A percentile compares a stretch with the other conserved stretches of the same genome.
These are phyloP conservation scores for Solanum peruvianum DNA, from an alignment of 257 asterid genomes.

Conservation along the genomic window DNA sequence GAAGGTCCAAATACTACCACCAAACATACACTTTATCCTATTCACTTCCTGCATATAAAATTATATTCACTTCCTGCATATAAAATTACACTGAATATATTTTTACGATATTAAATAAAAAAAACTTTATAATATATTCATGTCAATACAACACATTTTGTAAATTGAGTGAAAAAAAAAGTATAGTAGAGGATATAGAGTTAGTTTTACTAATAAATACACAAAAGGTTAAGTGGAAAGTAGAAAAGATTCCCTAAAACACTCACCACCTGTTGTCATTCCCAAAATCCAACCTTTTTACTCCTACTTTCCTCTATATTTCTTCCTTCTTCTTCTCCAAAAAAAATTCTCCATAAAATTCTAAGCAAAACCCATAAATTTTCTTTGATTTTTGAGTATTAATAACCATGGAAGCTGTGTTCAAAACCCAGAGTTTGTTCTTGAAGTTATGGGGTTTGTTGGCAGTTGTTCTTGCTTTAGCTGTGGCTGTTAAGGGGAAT, in stretches of 20 bases:
- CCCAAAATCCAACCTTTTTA: background rate
- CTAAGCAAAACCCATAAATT: background rate
- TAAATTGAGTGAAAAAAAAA: background rate
- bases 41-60: background rate
- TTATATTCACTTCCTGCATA: background rate
- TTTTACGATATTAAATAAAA: background rate
- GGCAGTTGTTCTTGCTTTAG: background rate
- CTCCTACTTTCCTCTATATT: background rate
- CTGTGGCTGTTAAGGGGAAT: slow-evolving; percentile 9
- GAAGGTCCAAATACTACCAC: background rate
- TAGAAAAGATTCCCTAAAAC: background rate
- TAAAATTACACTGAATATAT: background rate
- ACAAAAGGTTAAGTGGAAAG: background rate
- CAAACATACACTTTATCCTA: background rate
- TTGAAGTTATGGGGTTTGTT: slow-evolving; percentile 1
- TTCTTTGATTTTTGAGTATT: background rate
- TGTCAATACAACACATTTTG: background rate
- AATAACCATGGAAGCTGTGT: background rate
- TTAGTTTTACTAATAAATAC: background rate
- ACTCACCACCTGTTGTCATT: background rate
- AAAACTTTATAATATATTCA: background rate
- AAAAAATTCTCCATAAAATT: background rate
- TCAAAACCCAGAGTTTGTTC: background rate
- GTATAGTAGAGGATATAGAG: background rate
- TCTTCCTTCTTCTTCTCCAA: background rate